Base-by-base conservation (phyloP, 2,329 filamentous ascomycete genomes). In the Atkinsonella texensis region DNA sequence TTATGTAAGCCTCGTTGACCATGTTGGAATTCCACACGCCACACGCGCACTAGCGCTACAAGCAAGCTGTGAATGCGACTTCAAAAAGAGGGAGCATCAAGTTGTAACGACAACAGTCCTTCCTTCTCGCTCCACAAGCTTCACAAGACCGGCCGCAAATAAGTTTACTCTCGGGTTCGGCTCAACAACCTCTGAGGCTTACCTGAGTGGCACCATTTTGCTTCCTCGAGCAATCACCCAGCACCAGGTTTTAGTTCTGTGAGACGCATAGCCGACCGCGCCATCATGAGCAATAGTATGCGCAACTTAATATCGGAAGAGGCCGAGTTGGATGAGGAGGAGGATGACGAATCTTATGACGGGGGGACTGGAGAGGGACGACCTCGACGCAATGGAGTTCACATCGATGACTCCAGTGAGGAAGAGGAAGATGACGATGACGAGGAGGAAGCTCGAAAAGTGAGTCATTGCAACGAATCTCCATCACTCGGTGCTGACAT, bases 371-470 rank as follows among this genome's bases (percentile, higher is more conserved):
- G 81, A 49, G 78, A 85, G 60, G 67, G 71, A 46, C 72, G 70
- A 45, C 58, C 68, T 49, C 72, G 73, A 63, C 67, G 73, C 53
- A 62, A 57, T n/a, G 35, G 58, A 31, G 53, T 54, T 44, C 60
- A 53, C 5, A 69, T 88, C 51, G 84, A 91, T 61, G 89, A 95
- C 68, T 95, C 88, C 0, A 94, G 87, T 60, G 89, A 95, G 60
- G 89, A 95, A 63, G 89, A 94, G 56, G 88, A 95, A 35, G 88
- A 94, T 51, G 89, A 95, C 54, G 89, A 95, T 53, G 89, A 95
- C 58, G 86, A 89, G 63, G 89, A 93, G 65, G 89, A 88, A 61
- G 84, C 82, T 56, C 80, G 82, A 59, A 84, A 82, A 67, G 87
- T 93, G 71, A 20, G 41, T 47, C 17, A 20, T 42, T 12, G 42